Base-by-base conservation (phyloP, 371 early-diverging fungal species). In the Apophysomyces trapeziformis region DNA sequence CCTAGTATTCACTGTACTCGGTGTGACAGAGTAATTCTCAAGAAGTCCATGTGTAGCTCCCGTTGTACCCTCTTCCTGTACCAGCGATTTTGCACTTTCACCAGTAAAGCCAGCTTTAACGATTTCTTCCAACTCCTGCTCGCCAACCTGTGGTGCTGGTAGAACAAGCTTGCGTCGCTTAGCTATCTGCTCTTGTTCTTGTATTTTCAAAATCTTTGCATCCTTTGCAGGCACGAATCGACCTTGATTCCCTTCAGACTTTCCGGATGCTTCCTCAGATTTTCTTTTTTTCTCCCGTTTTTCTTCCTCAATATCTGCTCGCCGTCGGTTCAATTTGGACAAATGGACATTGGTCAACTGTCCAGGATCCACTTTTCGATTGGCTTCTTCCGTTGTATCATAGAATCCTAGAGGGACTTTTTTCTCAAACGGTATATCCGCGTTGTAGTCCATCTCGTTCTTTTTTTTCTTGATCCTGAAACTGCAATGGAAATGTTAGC, bases 381-480 rank as follows among this genome's bases (percentile, higher is more conserved):
- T 88, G 41, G 83, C 74, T 79, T 99, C 99, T 45, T 94, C 96
- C 0, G 89, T 90, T 1, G 92, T 90, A 67, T 96, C 96, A 74
- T 93, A 96, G 67, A 97, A 96, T 21, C 99, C 99, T 7, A 92
- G 86, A 35, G 94, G 87, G 0, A 95, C 93, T 35, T 84, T 85
- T 63, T 89, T 92, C 75, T 97, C 93, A 67, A 96, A 96, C 1
- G 99, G 99, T 66, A 96, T 93, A 64, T 99, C 98, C 21, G 93
- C 92, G 71, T 97, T 98, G 77, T 96, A 97, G 70, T 99, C 95
- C 90, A 96, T 93, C 8, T 89, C 92, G 65, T 85, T 79, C 68
- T 85, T 86, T 77, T 89, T 90, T 69, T 84, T 84, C 68, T 85
- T 87, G 62, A 80, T 75, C 50, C 82, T 83, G 65, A 82, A 68